Conservation (phyloP, 2,329 filamentous ascomycete genomes). For the Phaeosphaeria sp. region DNA sequence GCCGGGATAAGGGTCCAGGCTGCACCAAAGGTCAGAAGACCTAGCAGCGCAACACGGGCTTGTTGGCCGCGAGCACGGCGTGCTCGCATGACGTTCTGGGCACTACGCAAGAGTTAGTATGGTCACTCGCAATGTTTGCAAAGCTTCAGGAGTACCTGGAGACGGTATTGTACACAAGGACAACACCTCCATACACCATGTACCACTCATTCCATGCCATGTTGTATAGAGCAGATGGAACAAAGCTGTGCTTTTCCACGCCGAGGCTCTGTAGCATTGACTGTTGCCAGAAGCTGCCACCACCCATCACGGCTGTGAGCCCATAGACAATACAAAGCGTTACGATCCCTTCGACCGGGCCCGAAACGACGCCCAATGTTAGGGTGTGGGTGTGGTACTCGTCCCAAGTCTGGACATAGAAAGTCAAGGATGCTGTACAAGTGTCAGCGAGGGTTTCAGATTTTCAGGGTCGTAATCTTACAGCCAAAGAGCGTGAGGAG, state of each 20-base stretch:
- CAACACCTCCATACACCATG: constrained; percentile 80
- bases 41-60: constrained; percentile 76
- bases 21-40: constrained; percentile 79
- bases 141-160: constrained; percentile 58
- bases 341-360: constrained; percentile 92
- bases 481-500: constrained; percentile 83
- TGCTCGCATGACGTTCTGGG: constrained; percentile 82
- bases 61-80: constrained; percentile 76
- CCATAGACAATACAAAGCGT: constrained; percentile 82
- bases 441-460: constrained; percentile 8
- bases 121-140: not conserved
- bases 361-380: constrained; percentile 88
- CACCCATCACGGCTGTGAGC: constrained; percentile 83
- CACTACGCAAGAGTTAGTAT: constrained; percentile 53
- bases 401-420: constrained; percentile 99
- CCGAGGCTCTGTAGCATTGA: constrained; percentile 76
- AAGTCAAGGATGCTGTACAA: constrained; percentile 79
- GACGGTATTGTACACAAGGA: constrained; percentile 85
- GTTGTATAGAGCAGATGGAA: constrained; percentile 76
- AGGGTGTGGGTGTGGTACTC: constrained; percentile 98
- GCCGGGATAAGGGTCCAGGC: constrained; percentile 78
- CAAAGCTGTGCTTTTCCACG: constrained; percentile 65
- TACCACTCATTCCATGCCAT: constrained; percentile 92
- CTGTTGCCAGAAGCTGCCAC: constrained; percentile 91
- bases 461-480: constrained; percentile 46